A percentile compares a stretch with the other conserved stretches of the same genome.
Conservation (phyloP, 2,329 filamentous ascomycete species). For the Neopestalotiopsis rosae region DNA sequence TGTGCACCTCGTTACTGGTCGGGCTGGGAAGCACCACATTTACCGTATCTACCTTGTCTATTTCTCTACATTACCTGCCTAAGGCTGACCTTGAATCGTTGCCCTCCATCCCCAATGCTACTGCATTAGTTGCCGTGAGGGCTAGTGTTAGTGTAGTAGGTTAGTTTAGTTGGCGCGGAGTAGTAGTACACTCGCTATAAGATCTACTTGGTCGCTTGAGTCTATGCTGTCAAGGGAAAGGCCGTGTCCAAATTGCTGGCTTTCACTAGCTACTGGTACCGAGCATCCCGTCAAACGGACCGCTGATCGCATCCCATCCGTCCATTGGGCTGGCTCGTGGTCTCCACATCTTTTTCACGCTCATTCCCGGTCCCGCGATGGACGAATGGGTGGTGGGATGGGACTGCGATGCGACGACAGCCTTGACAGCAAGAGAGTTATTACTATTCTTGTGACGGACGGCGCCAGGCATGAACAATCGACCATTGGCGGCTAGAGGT, state of each 20-base stretch:
- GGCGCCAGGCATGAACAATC: background rate
- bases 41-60: too few species aligned
- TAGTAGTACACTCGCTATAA: background rate
- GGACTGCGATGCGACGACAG: background rate
- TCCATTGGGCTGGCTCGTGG: background rate
- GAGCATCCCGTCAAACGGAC: background rate
- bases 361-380: background rate
- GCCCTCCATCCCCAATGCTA: background rate
- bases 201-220: too few species aligned
- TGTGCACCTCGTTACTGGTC: background rate
- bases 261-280: background rate
- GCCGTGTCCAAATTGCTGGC: background rate
- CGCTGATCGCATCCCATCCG: background rate
- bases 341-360: background rate
- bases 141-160: background rate
- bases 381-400: too few species aligned
- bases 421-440: background rate
- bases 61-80: background rate
- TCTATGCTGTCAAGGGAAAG: background rate
- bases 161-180: background rate
- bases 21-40: background rate
- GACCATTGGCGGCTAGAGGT: background rate
- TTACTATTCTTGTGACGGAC: background rate
- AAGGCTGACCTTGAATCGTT: background rate
- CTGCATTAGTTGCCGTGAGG: background rate